Conservation (phyloP, 352 stramenopile genomes). For the Saprolegnia parasitica region DNA sequence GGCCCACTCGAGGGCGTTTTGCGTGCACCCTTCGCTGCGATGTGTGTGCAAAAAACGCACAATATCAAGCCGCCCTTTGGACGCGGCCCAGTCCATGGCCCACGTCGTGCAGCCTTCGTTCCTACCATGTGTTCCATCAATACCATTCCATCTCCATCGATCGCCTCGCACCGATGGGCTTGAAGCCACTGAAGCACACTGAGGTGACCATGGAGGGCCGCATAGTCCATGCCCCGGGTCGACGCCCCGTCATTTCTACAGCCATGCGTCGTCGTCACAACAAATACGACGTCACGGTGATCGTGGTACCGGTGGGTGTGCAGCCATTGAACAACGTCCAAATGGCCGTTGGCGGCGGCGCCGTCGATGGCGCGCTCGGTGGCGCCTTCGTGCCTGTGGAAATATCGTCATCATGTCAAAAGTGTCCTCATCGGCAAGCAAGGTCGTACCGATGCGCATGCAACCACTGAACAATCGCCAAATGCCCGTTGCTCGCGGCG, state of each 20-base stretch:
- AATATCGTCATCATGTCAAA: slow-evolving; percentile 27
- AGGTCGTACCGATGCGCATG: slow-evolving; percentile 12
- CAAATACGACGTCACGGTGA: background rate
- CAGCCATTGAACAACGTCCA: slow-evolving; percentile 28
- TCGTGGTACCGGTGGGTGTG: slow-evolving; percentile 24
- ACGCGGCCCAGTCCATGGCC: slow-evolving; percentile 34
- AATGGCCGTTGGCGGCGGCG: slow-evolving; percentile 29
- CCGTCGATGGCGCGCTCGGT: slow-evolving; percentile 28
- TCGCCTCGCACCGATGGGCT: slow-evolving; percentile 14
- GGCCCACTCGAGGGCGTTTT: slow-evolving; percentile 27
- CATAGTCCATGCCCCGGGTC: slow-evolving; percentile 32
- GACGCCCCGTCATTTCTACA: slow-evolving; percentile 28
- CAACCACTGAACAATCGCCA: slow-evolving; percentile 29
- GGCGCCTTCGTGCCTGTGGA: slow-evolving; percentile 18
- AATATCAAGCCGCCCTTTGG: slow-evolving; percentile 29
- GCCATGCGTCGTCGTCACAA: background rate
- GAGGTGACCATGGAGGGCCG: slow-evolving; percentile 30
- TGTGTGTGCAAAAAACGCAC: slow-evolving; percentile 30
- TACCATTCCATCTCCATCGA: slow-evolving; percentile 27
- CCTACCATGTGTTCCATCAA: slow-evolving; percentile 15
- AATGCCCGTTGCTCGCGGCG: slow-evolving; percentile 24
- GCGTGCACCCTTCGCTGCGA: slow-evolving; percentile 29
- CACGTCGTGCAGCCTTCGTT: slow-evolving; percentile 27
- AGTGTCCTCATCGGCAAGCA: background rate
- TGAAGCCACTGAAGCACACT: slow-evolving; percentile 34